Evolutionary conservation across 345 rosid genomes (phyloP).

Genomic region (Sisymbrium altissimum): DNA sequence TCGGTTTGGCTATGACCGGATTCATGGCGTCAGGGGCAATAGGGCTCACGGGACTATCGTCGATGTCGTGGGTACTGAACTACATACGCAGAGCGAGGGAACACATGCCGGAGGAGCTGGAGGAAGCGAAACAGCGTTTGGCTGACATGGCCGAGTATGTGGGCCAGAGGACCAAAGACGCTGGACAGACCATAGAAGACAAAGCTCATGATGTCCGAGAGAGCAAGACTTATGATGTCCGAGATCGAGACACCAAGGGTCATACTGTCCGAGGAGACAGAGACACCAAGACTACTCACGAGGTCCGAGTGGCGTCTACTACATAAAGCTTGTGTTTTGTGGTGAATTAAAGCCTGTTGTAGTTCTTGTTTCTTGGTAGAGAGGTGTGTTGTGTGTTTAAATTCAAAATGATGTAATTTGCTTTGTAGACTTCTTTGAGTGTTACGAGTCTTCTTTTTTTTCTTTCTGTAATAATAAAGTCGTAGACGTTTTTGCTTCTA

Average conservation of each 20-base stretch:
- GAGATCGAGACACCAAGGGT: slow-evolving; percentile 24
- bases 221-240: slow-evolving; percentile 13
- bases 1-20: slow-evolving; percentile 57
- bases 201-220: slow-evolving; percentile 50
- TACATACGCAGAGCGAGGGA: slow-evolving; percentile 37
- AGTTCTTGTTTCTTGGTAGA: neutral
- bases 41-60: slow-evolving; percentile 66
- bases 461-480: slow-evolving; percentile 10
- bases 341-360: slow-evolving; percentile 11
- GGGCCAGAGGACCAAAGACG: slow-evolving; percentile 70
- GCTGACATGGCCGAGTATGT: slow-evolving; percentile 42
- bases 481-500: slow-evolving; percentile 13
- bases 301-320: slow-evolving; percentile 31
- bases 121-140: slow-evolving; percentile 45
- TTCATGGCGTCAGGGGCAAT: slow-evolving; percentile 65
- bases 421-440: neutral
- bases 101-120: slow-evolving; percentile 43
- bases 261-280: slow-evolving; percentile 6
- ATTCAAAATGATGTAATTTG: neutral
- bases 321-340: slow-evolving; percentile 1
- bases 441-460: neutral
- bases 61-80: slow-evolving; percentile 55
- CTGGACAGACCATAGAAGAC: slow-evolving; percentile 53
- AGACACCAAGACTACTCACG: slow-evolving; percentile 29
- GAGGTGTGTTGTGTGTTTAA: neutral